Conservation (phyloP, 306 rosid genomes). For the Hippophae rhamnoides region DNA sequence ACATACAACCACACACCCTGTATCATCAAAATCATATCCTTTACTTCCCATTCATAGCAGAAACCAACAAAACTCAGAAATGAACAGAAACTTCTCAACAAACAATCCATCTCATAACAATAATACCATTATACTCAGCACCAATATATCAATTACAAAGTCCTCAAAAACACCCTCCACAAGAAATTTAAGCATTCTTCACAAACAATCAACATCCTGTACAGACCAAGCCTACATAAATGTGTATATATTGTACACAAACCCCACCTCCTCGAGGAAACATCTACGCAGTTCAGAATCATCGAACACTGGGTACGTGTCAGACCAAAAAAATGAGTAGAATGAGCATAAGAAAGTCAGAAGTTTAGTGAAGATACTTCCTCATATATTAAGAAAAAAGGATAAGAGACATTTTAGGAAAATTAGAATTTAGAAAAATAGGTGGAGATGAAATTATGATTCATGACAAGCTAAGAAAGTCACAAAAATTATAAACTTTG, state of each 20-base stretch:
- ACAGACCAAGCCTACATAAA: slow-evolving; percentile 21
- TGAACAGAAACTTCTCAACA: slow-evolving; percentile 45
- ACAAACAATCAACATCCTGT: slow-evolving; percentile 26
- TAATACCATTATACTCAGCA: slow-evolving; percentile 41
- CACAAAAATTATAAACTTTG: no score
- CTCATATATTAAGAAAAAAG: no score
- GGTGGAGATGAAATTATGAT: no score
- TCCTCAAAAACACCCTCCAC: slow-evolving; percentile 42
- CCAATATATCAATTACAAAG: slow-evolving; percentile 28
- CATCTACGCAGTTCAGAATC: slow-evolving; percentile 15
- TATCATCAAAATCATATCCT: slow-evolving; percentile 63
- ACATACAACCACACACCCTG: slow-evolving; percentile 92
- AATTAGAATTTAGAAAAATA: no score
- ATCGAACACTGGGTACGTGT: not conserved
- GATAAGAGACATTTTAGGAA: no score
- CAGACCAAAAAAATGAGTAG: not conserved
- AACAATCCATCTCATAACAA: slow-evolving; percentile 53
- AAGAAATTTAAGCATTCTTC: slow-evolving; percentile 23
- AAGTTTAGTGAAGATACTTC: no score
- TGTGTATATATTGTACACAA: slow-evolving; percentile 1
- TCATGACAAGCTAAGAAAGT: no score
- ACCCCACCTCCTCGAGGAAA: slow-evolving; percentile 20
- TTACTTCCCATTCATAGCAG: slow-evolving; percentile 61
- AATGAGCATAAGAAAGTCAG: not conserved
- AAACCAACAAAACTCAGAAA: slow-evolving; percentile 47